Percentiles rank a stretch among this genome's conserved stretches.
Evolutionary conservation across 108 stramenopile genomes (phyloP).

Genomic region (Stephanodiscus minutulus): DNA sequence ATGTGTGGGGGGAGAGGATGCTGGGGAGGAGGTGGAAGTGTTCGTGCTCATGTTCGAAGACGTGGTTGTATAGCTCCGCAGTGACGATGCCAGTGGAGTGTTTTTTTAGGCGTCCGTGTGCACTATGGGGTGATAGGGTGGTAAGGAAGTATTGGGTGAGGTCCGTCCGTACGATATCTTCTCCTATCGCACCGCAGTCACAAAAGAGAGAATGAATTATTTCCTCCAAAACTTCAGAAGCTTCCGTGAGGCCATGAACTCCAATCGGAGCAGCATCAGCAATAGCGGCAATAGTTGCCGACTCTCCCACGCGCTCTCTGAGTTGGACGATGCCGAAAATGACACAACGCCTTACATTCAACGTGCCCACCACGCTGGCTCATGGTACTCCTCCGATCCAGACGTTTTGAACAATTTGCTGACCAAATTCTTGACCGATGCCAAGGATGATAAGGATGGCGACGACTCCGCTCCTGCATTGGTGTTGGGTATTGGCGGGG

Average conservation of each 20-base stretch:
- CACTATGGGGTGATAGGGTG: no score
- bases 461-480: conserved; percentile 2
- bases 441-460: conserved; percentile 24
- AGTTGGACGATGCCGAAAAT: neutral
- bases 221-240: neutral
- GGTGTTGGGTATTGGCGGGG: neutral
- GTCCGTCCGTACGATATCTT: no score
- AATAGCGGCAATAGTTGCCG: neutral
- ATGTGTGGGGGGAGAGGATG: no score
- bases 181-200: no score
- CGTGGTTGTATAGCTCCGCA: no score
- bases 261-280: neutral
- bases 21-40: no score
- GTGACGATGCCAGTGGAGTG: no score
- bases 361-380: conserved; percentile 75
- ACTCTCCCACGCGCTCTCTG: neutral
- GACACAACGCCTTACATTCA: conserved; percentile 48
- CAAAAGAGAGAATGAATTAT: neutral
- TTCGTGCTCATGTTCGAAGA: no score
- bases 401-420: conserved; percentile 48
- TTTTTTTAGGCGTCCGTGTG: no score
- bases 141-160: no score
- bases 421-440: conserved; percentile 48
- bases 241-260: neutral
- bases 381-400: conserved; percentile 69